Evolutionary conservation across 306 rosid species (phyloP).

Genomic region (Mimosa pudica): DNA sequence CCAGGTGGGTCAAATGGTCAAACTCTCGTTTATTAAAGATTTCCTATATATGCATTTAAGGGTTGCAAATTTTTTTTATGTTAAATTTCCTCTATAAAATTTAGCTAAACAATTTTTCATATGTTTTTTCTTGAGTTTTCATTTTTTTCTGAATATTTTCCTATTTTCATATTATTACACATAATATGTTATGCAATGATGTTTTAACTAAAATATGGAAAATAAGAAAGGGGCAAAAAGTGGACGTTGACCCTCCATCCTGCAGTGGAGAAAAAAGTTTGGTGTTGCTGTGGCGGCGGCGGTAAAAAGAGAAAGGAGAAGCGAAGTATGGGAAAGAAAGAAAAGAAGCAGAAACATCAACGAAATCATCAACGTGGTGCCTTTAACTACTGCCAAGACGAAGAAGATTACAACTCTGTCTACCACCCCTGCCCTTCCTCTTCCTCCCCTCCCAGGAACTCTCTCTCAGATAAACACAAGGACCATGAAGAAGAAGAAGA

Average conservation of each 20-base stretch:
- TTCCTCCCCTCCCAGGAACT: slow-evolving; percentile 38
- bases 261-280: not conserved
- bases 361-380: slow-evolving; percentile 44
- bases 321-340: slow-evolving; percentile 46
- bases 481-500: slow-evolving; percentile 24
- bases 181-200: too few relatives aligned
- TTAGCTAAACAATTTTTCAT: too few relatives aligned
- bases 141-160: too few relatives aligned
- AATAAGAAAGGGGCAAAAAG: not conserved
- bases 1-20: too few relatives aligned
- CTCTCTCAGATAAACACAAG: slow-evolving; percentile 36
- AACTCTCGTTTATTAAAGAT: too few relatives aligned
- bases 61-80: too few relatives aligned
- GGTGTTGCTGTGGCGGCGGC: not conserved
- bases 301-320: not conserved
- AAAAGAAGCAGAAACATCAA: slow-evolving; percentile 47
- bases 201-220: not conserved
- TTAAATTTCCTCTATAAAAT: too few relatives aligned
- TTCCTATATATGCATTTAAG: too few relatives aligned
- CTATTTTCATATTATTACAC: too few relatives aligned
- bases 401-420: slow-evolving; percentile 44
- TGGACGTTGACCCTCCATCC: not conserved
- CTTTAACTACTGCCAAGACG: slow-evolving; percentile 42
- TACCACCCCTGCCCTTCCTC: slow-evolving; percentile 38
- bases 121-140: too few relatives aligned